phyloP scores from a whole-genome alignment of 83 land plant species.

The Isoetes engelmannii region DNA sequence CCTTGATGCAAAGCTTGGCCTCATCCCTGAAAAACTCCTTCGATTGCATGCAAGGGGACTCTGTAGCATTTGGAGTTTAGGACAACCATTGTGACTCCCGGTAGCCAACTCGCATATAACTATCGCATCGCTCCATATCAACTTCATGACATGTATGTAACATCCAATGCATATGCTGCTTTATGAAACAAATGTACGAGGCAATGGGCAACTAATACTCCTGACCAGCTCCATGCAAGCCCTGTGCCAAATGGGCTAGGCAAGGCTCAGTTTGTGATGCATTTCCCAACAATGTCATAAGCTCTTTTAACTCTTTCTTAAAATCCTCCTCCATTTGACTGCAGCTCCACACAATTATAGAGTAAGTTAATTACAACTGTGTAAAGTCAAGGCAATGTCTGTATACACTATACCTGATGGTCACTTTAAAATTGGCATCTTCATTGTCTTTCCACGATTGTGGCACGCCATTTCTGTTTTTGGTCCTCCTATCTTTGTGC shows the following conservation, averaged over 20 bases:
- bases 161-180: too few species aligned
- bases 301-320: conserved; percentile 63
- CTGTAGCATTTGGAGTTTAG: neutral
- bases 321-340: conserved; percentile 89
- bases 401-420: conserved; percentile 45
- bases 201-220: neutral
- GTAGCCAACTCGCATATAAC: neutral
- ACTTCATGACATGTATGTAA: too few species aligned
- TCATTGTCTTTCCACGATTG: neutral
- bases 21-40: neutral
- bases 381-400: neutral
- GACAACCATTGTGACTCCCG: neutral
- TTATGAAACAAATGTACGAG: too few species aligned
- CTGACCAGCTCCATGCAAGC: conserved; percentile 51
- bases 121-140: neutral
- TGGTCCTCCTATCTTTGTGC: neutral
- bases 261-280: conserved; percentile 85
- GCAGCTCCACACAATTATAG: conserved; percentile 18
- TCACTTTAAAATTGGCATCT: conserved; percentile 33
- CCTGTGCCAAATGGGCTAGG: conserved; percentile 88
- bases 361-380: neutral
- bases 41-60: neutral
- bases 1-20: neutral
- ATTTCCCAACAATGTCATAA: conserved; percentile 60
- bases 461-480: neutral